phyloP scores from a whole-genome alignment of 2,329 filamentous ascomycete genomes.

The Aspergillus niger region DNA sequence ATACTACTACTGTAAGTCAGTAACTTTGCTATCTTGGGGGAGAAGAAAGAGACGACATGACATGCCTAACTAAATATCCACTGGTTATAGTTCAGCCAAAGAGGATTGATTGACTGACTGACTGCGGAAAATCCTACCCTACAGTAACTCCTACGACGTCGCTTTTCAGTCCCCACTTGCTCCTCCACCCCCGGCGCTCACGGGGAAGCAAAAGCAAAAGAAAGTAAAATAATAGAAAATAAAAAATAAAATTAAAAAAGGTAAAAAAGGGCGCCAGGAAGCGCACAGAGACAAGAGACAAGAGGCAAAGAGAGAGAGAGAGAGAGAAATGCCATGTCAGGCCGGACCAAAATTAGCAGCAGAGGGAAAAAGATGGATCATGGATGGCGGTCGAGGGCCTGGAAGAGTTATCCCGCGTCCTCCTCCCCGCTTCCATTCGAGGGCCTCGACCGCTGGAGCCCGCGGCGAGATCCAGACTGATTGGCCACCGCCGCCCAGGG shows the following conservation, averaged over 20 bases:
- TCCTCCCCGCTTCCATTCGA: constrained; percentile 25
- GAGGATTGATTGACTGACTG: too few relatives aligned
- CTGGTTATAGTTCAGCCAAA: too few relatives aligned
- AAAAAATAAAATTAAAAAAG: neutral
- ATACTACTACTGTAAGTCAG: neutral
- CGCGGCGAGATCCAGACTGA: constrained; percentile 8
- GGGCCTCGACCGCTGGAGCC: constrained; percentile 24
- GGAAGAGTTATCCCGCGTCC: constrained; percentile 17
- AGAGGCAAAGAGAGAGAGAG: neutral
- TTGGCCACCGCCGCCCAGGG: constrained; percentile 18
- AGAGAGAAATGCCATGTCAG: constrained; percentile 11
- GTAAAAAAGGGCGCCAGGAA: neutral
- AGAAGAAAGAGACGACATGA: too few relatives aligned
- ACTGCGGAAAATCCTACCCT: too few relatives aligned
- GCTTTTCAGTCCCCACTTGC: too few relatives aligned
- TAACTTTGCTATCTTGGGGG: too few relatives aligned
- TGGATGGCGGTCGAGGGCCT: constrained; percentile 6
- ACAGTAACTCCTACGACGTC: too few relatives aligned
- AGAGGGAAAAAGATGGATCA: neutral
- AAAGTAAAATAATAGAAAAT: neutral
- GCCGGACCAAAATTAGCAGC: constrained; percentile 23
- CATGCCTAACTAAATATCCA: too few relatives aligned
- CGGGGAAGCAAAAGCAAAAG: too few relatives aligned
- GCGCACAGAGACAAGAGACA: neutral
- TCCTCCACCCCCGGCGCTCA: neutral